Conservation (phyloP, 352 stramenopile species). For the Phytophthora constricta region DNA sequence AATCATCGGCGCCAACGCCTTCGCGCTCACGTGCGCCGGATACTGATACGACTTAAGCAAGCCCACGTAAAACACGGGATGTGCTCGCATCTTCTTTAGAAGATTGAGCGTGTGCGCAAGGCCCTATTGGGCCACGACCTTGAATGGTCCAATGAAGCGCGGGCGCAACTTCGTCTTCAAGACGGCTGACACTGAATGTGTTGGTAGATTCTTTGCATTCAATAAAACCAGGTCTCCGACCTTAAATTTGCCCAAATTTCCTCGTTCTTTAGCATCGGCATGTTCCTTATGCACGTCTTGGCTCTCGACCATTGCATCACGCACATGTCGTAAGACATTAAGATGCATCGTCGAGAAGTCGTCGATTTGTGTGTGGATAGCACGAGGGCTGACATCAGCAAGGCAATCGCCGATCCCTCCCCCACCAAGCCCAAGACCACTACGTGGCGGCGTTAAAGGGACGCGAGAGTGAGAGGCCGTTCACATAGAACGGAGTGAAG, state of each 20-base stretch:
- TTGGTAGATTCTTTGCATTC: constrained; percentile 23
- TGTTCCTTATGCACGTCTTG: constrained; percentile 29
- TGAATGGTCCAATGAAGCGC: constrained; percentile 27
- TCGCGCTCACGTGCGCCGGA: background rate
- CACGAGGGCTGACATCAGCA: background rate
- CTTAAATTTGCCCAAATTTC: constrained; percentile 15
- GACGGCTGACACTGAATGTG: constrained; percentile 15
- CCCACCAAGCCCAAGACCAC: background rate
- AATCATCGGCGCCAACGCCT: background rate
- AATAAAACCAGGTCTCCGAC: constrained; percentile 27
- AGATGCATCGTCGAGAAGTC: constrained; percentile 13
- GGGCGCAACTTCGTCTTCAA: constrained; percentile 25
- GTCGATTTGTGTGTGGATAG: background rate
- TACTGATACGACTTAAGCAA: constrained; percentile 26
- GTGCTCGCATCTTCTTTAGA: constrained; percentile 20
- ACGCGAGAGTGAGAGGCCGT: background rate
- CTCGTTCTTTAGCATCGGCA: constrained; percentile 12
- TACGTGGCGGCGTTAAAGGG: background rate
- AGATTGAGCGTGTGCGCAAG: constrained; percentile 30
- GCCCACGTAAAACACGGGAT: constrained; percentile 31
- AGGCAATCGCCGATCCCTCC: background rate
- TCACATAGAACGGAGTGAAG: no score
- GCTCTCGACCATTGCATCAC: constrained; percentile 22
- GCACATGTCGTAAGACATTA: constrained; percentile 20
- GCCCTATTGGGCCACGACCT: constrained; percentile 28